Conservation (phyloP, 2,329 filamentous ascomycete species). For the Alternaria gaisen region DNA sequence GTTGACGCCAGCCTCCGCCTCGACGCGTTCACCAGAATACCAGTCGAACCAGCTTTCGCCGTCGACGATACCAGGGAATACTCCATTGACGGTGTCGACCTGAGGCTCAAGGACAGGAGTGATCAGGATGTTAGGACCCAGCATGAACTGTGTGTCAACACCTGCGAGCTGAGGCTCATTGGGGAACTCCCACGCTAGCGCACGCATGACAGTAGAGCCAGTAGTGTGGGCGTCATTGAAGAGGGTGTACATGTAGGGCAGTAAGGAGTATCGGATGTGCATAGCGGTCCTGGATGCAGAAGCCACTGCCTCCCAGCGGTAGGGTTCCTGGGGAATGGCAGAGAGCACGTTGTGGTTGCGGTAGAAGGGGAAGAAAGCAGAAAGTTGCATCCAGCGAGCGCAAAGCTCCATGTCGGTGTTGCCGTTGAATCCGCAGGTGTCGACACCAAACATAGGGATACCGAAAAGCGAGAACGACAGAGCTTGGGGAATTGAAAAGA, state of each 20-base stretch:
- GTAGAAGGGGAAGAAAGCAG: conserved; percentile 81
- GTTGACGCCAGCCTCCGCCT: conserved; percentile 63
- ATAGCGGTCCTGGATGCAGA: conserved; percentile 73
- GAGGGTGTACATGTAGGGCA: conserved; percentile 80
- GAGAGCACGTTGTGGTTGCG: conserved; percentile 75
- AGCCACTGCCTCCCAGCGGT: conserved; percentile 71
- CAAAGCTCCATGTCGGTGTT: conserved; percentile 76
- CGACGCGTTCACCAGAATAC: conserved; percentile 71
- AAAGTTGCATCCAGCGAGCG: conserved; percentile 76
- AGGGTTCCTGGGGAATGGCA: conserved; percentile 73
- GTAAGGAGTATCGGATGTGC: conserved; percentile 72
- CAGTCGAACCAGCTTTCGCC: conserved; percentile 79
- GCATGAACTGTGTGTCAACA: conserved; percentile 76
- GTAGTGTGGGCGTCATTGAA: conserved; percentile 72
- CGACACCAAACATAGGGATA: conserved; percentile 76
- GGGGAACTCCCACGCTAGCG: conserved; percentile 77
- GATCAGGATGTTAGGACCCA: conserved; percentile 72
- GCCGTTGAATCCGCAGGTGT: conserved; percentile 72
- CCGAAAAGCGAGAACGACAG: conserved; percentile 78
- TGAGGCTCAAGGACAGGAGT: conserved; percentile 73
- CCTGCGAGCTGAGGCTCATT: conserved; percentile 72
- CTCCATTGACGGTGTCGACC: conserved; percentile 68
- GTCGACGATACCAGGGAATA: conserved; percentile 72
- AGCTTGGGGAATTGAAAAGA: conserved; percentile 79
- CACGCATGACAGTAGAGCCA: conserved; percentile 76